Base-by-base conservation (phyloP, 2,329 filamentous ascomycete species). In the Ceratocystis variospora region DNA sequence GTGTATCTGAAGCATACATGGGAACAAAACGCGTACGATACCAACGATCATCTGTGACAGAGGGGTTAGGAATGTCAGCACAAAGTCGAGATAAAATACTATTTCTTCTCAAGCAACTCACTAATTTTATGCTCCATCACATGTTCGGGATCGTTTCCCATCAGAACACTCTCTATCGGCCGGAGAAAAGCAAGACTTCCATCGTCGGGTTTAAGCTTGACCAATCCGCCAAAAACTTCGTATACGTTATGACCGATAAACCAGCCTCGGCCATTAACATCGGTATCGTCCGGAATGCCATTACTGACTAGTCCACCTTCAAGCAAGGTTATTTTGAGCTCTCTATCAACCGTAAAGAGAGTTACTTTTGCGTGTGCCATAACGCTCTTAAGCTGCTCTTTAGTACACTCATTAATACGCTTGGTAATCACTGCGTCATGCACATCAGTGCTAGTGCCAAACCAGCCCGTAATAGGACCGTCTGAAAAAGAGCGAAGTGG, bases 381-480 rank as follows among this genome's bases (percentile, higher is more conserved):
- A 31, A 92, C 88, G 68, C 84, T 87, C 7, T 86, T 78, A 0
- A 93, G 78, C 72, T 90, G 87, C 71, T 87, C 83, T n/a, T 85
- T 80, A 19, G 82, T 87, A 67, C 84, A 80, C 68, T 83, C 84
- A 17, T 86, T 86, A 68, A 87, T 79, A 68, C 87, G 85, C 15
- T 86, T 82, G 71, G 88, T 80, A 2, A 91, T 86, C 55, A 85
- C 80, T 17, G 62, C 63, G 68, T 91, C 87, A 71, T 92, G 86
- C 19, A 91, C 87, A 69, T 93, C 88, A 12, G 88, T 91, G 71
- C 86, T 90, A 0, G 87, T 90, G 17, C 79, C 89, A 71, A 89
- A 90, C 88, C 88, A 92, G 72, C 88, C 90, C 67, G 89, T 79
- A 62, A 92, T 89, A 61, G 80, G 77, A 1, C 87, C 87, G 0